These are phyloP conservation scores for Noccaea bulbosa DNA, from an alignment of 345 rosid species.

Conservation along the genomic window DNA sequence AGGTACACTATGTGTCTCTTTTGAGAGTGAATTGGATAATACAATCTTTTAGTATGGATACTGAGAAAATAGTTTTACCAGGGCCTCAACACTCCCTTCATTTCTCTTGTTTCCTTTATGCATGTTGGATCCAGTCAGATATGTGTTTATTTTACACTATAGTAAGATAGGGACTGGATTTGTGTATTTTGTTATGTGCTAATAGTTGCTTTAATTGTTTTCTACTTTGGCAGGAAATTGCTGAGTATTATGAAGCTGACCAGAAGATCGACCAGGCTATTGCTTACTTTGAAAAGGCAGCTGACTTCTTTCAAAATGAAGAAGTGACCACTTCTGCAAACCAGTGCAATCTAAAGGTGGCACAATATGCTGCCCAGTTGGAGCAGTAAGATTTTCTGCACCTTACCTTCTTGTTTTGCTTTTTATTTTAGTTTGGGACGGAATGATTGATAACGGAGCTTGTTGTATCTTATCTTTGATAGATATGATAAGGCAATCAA, in stretches of 20 bases:
- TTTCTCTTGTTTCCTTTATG: slow-evolving; percentile 14
- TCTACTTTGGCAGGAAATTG: slow-evolving; percentile 69
- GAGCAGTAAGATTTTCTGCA: slow-evolving; percentile 68
- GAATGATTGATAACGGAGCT: slow-evolving; percentile 28
- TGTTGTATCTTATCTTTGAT: slow-evolving; percentile 46
- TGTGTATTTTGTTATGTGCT: not conserved
- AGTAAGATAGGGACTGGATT: slow-evolving; percentile 3
- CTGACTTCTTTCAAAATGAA: slow-evolving; percentile 81
- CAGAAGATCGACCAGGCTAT: slow-evolving; percentile 67
- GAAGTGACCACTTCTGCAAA: slow-evolving; percentile 93
- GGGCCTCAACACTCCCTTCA: not conserved
- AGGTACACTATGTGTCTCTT: slow-evolving; percentile 54
- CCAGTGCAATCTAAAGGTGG: slow-evolving; percentile 98
- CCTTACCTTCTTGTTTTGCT: not conserved
- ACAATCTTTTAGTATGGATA: not conserved
- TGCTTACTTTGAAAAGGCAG: slow-evolving; percentile 72
- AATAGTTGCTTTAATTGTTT: not conserved
- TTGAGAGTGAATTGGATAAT: not conserved
- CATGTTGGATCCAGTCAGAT: slow-evolving; percentile 9
- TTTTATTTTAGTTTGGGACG: slow-evolving; percentile 12
- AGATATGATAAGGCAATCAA: slow-evolving; percentile 89
- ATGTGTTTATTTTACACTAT: not conserved
- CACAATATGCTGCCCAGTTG: slow-evolving; percentile 89
- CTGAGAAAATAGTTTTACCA: not conserved
- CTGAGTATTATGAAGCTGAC: slow-evolving; percentile 71